Base-by-base conservation (phyloP, 371 early-diverging fungal species). In the Mucor ambiguus region DNA sequence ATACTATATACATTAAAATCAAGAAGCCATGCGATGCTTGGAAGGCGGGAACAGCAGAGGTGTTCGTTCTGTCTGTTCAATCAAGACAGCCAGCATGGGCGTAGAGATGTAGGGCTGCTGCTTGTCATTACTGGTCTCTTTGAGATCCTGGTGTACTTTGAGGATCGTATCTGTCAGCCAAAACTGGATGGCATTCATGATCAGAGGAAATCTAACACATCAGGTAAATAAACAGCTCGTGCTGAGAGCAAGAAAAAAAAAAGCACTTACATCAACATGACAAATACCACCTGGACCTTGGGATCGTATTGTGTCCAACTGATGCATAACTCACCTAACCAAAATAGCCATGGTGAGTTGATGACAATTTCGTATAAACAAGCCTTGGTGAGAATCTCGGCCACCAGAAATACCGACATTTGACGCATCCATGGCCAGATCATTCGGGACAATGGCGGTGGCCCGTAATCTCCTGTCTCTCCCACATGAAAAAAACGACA, bases 101-200 rank as follows among this genome's bases (percentile, higher is more conserved):
- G 63, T 29, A n/a, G 58, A 64, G 18, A 28, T 43, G 28, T 46
- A 62, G n/a, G 41, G 28, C 12, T 30, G 28, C 12, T 30, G 24
- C 35, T 61, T 61, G 18, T 43, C 46, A 3, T 48, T 33, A 5
- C 22, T 52, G 11, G 28, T 62, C n/a, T 33, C 49, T 22, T 29
- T 60, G 43, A 14, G 26, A 24, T 52, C 52, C 26, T 52, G 28
- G 14, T 64, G 57, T 44, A 72, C 70, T 70, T 87, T 85, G 26
- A 89, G 76, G 62, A 89, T 82, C 24, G 84, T 83, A 69, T 90
- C 90, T 24, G 86, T 83, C 43, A 88, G 72, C 87, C 90, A 89
- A 69, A 87, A 88, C 63, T 89, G 90, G 26, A 85, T 66, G 35
- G 86, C 85, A 52, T 89, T 89, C 87, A 89, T 85, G 58, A 84